Evolutionary conservation across 2,329 filamentous ascomycete genomes (phyloP).

Genomic region (Diaporthe ilicicola): DNA sequence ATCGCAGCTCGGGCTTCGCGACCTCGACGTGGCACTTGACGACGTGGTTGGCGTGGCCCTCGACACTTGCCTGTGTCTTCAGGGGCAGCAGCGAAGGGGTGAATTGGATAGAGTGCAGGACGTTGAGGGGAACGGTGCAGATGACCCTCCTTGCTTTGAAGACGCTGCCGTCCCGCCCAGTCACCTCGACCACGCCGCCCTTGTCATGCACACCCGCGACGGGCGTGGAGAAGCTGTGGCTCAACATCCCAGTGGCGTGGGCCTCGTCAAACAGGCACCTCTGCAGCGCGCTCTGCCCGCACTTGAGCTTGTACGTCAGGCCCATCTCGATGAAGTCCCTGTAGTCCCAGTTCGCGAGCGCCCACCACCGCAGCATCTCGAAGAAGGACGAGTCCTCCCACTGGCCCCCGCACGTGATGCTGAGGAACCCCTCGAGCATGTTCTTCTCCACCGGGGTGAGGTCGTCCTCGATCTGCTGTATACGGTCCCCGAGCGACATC

Average conservation of each 20-base stretch:
- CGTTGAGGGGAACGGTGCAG: constrained; percentile 54
- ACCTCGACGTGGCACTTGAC: constrained; percentile 57
- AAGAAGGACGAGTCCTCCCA: constrained; percentile 54
- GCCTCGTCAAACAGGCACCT: constrained; percentile 55
- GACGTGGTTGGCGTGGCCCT: constrained; percentile 55
- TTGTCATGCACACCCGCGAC: constrained; percentile 45
- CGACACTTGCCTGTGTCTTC: constrained; percentile 46
- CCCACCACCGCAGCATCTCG: constrained; percentile 60
- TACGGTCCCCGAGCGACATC: constrained; percentile 51
- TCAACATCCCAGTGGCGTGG: constrained; percentile 46
- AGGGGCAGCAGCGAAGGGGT: constrained; percentile 47
- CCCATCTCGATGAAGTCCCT: constrained; percentile 49
- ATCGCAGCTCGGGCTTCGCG: constrained; percentile 49
- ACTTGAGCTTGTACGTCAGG: constrained; percentile 51
- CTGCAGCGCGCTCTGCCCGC: constrained; percentile 55
- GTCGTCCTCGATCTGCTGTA: constrained; percentile 48
- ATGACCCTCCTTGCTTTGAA: constrained; percentile 46
- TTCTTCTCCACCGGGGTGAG: constrained; percentile 51
- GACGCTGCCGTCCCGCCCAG: constrained; percentile 41
- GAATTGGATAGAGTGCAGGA: constrained; percentile 50
- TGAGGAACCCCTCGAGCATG: constrained; percentile 50
- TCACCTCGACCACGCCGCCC: constrained; percentile 43
- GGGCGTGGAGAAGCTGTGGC: constrained; percentile 51
- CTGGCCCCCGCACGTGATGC: constrained; percentile 51
- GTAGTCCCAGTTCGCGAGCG: constrained; percentile 51